Percentiles rank a stretch among this genome's conserved stretches.
Conservation (phyloP, 2,329 filamentous ascomycete species). For the Penicillium occitanis region DNA sequence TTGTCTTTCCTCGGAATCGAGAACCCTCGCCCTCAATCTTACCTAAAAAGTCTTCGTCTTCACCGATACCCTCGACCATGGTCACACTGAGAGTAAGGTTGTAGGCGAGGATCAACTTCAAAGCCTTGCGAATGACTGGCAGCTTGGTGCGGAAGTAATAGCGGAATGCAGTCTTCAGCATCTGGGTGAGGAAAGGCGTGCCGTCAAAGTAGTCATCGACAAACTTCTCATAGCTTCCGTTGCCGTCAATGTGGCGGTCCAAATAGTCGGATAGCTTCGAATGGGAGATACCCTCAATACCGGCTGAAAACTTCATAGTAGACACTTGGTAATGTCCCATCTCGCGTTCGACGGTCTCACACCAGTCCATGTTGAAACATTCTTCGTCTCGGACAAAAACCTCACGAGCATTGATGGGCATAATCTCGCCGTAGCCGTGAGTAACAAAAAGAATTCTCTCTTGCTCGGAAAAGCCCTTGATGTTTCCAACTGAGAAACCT, state of each 20-base stretch:
- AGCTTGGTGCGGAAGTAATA: constrained; percentile 87
- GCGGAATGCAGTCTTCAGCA: constrained; percentile 92
- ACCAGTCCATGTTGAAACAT: constrained; percentile 92
- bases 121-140: constrained; percentile 87
- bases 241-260: constrained; percentile 89
- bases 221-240: constrained; percentile 86
- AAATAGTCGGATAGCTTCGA: constrained; percentile 85
- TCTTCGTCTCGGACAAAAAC: constrained; percentile 89
- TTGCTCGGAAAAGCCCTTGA: constrained; percentile 73
- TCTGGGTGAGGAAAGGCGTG: constrained; percentile 90
- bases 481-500: constrained; percentile 88
- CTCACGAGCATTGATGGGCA: constrained; percentile 90
- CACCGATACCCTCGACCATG: constrained; percentile 84
- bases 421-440: constrained; percentile 89
- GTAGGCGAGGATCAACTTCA: constrained; percentile 94
- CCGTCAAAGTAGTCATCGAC: constrained; percentile 96
- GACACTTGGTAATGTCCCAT: constrained; percentile 80
- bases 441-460: constrained; percentile 83
- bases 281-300: constrained; percentile 80
- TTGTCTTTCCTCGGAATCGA: constrained; percentile 83
- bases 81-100: constrained; percentile 94
- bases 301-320: constrained; percentile 85
- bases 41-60: constrained; percentile 74
- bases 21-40: constrained; percentile 83
- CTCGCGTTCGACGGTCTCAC: constrained; percentile 74